A percentile compares a stretch with the other conserved stretches of the same genome.
These are phyloP conservation scores for Endotrypanum monterogeii DNA, from an alignment of 208 protist genomes.

Conservation along the genomic window DNA sequence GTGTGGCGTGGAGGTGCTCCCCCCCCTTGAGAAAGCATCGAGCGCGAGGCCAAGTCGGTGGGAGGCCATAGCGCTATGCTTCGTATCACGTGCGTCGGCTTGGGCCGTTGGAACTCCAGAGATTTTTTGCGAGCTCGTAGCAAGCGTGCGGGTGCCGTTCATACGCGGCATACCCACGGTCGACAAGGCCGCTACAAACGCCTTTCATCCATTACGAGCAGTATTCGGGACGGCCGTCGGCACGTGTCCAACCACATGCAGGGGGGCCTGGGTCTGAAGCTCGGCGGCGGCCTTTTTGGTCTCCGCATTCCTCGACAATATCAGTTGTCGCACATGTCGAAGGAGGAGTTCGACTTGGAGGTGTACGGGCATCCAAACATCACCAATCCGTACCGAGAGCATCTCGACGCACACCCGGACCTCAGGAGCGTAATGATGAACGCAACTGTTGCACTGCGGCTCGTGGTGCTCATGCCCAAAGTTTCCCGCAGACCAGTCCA, in stretches of 20 bases:
- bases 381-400: conserved; percentile 87
- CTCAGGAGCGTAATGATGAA: conserved; percentile 80
- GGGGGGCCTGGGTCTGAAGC: conserved; percentile 82
- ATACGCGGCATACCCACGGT: conserved; percentile 88
- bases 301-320: conserved; percentile 84
- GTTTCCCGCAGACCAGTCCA: conserved; percentile 38
- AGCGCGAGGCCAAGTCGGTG: neutral
- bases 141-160: conserved; percentile 77
- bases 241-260: conserved; percentile 77
- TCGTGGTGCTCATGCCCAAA: conserved; percentile 78
- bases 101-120: conserved; percentile 75
- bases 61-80: conserved; percentile 22
- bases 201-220: conserved; percentile 47
- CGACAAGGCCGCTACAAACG: conserved; percentile 80
- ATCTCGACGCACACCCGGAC: conserved; percentile 67
- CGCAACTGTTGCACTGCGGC: conserved; percentile 42
- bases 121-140: conserved; percentile 80
- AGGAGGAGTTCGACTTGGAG: conserved; percentile 70
- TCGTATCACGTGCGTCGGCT: conserved; percentile 9
- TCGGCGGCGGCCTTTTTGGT: conserved; percentile 88
- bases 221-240: conserved; percentile 77
- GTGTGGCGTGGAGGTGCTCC: neutral
- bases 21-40: neutral
- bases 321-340: conserved; percentile 69
- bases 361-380: conserved; percentile 90